Evolutionary conservation across 2,329 filamentous ascomycete genomes (phyloP), one percentile per base, ranked within the genome.

Genomic region (Trichoderma polysporum): DNA sequence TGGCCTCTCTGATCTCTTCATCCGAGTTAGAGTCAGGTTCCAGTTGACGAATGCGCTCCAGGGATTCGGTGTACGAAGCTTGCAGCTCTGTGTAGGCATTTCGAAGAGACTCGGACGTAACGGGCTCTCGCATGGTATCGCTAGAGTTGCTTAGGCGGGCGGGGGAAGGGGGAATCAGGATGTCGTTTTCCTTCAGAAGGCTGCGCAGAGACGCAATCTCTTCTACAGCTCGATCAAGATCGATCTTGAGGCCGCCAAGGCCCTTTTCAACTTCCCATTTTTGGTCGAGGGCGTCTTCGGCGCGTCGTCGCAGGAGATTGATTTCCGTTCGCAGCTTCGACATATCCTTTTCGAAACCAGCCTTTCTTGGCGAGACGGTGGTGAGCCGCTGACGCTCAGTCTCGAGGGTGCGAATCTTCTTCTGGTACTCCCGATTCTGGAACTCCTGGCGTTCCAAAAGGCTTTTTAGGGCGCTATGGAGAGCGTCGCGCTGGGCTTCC

Each of bases 191-290:
- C 68, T 89, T 83, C 22, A 98, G 85, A 29, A 98, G 83, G 35
- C 83, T 86, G 50, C 92, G 89, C 47, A 99, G 85, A n/a, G 91
- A 91, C 47, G 87, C 83, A 33, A 97, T 97, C 80, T 99, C 95
- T 76, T 95, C 91, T 78, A 97, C 93, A 29, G 95, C 94, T 69
- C 94, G 91, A 78, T 98, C 95, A 49, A 99, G 87, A 75, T 98
- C 94, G 91, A 97, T 97, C 81, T 97, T 97, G 66, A 98, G 81
- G 65, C 94, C 93, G 61, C 88, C 86, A 2, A 98, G 82, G 19
- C 93, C 93, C 79, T 96, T 96, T 79, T 97, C 94, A 69, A 94
- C 94, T 76, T 96, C 91, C 90, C 92, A 98, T 79, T 98, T 98
- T 74, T 97, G 92, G 75, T 97, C 93, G 15, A 98, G 85, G 17